Evolutionary conservation across 331 rosid genomes (phyloP).

Genomic region (Stylosanthes scabra): DNA sequence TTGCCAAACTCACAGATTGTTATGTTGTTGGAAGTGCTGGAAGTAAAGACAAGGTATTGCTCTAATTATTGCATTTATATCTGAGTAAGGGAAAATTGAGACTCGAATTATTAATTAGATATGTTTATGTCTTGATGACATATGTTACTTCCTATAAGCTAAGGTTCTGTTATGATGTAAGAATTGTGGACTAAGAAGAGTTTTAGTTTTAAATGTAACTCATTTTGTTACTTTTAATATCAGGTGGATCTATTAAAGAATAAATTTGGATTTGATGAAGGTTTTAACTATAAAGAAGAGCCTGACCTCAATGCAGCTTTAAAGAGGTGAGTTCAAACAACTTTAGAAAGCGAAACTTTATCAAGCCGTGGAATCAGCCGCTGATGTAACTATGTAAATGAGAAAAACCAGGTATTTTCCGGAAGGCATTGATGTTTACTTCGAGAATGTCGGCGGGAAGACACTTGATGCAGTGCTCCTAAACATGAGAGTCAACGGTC

Average conservation of each 20-base stretch:
- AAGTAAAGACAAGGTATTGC: constrained; percentile 56
- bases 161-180: no score
- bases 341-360: not conserved
- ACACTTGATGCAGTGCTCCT: constrained; percentile 46
- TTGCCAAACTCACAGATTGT: constrained; percentile 59
- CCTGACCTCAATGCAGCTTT: constrained; percentile 41
- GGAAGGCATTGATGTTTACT: constrained; percentile 47
- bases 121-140: no score
- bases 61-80: constrained; percentile 4
- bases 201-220: no score
- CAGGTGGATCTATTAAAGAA: constrained; percentile 47
- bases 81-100: not conserved
- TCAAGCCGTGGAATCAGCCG: no score
- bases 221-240: not conserved
- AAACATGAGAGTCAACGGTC: constrained; percentile 42
- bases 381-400: no score
- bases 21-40: constrained; percentile 77
- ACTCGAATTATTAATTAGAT: no score
- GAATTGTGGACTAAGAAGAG: no score
- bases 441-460: constrained; percentile 51
- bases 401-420: constrained; percentile 37
- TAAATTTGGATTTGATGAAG: constrained; percentile 46
- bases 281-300: constrained; percentile 49
- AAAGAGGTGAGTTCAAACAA: constrained; percentile 30
- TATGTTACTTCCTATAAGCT: no score